Evolutionary conservation across 1,139 yeast genomes (phyloP).

Genomic region (Spencermartinsiella ligniputridi): DNA sequence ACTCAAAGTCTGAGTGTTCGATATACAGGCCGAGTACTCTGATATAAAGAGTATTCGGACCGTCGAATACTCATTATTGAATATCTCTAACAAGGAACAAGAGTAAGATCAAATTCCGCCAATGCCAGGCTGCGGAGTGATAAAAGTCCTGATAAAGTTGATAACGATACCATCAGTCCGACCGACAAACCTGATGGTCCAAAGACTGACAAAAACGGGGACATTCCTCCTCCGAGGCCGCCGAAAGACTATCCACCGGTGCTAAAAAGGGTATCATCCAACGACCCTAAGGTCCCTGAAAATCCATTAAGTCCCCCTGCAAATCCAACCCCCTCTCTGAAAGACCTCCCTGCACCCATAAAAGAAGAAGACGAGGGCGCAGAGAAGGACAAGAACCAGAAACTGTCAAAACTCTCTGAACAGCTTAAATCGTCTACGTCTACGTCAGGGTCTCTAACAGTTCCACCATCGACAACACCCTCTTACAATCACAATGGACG

Average conservation of each 20-base stretch:
- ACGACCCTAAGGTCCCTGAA: background rate
- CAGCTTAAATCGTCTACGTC: background rate
- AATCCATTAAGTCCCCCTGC: background rate
- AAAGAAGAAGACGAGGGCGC: background rate
- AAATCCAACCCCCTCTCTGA: background rate
- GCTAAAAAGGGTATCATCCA: background rate
- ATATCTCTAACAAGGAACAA: background rate
- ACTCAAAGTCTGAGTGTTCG: too few relatives aligned
- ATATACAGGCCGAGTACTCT: too few relatives aligned
- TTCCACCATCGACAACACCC: too few relatives aligned
- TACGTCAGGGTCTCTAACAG: background rate
- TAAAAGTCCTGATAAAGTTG: background rate
- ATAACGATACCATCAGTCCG: too few relatives aligned
- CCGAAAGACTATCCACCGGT: background rate
- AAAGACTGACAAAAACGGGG: too few relatives aligned
- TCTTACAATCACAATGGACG: constrained; percentile 8
- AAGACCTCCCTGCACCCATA: background rate
- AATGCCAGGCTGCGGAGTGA: background rate
- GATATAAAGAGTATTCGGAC: too few relatives aligned
- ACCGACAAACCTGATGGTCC: too few relatives aligned
- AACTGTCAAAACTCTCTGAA: background rate
- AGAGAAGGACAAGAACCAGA: background rate
- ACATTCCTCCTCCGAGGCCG: background rate
- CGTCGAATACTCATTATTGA: too few relatives aligned
- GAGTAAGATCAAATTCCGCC: background rate